Conservation (phyloP, 2,329 filamentous ascomycete species). For the Ophiostoma fasciatum region DNA sequence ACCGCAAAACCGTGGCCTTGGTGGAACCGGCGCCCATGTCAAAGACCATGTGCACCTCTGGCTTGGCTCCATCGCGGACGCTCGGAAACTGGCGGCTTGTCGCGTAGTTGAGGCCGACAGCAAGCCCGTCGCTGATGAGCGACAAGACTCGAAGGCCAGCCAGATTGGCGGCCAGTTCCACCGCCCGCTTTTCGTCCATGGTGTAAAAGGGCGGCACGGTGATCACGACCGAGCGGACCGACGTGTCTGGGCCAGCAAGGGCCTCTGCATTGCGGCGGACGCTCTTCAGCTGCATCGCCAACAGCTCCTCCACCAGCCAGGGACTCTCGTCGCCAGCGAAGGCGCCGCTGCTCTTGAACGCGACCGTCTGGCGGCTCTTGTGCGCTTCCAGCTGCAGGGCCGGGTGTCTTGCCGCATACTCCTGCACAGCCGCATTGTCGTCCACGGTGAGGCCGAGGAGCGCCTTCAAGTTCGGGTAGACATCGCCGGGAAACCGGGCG, state of each 20-base stretch:
- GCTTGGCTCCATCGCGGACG: conserved; percentile 65
- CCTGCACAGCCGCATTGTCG: conserved; percentile 44
- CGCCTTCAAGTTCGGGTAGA: conserved; percentile 86
- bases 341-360: conserved; percentile 61
- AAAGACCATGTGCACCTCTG: conserved; percentile 85
- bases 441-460: conserved; percentile 60
- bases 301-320: conserved; percentile 76
- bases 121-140: conserved; percentile 76
- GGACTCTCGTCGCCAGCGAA: conserved; percentile 47
- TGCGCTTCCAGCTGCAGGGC: conserved; percentile 53
- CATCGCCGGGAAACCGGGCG: conserved; percentile 78
- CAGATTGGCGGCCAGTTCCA: conserved; percentile 71
- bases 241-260: conserved; percentile 59
- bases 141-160: conserved; percentile 77
- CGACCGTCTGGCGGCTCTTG: conserved; percentile 50
- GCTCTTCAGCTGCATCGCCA: conserved; percentile 93
- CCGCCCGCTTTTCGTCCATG: conserved; percentile 72
- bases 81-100: conserved; percentile 81
- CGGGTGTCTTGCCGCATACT: conserved; percentile 65
- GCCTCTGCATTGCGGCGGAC: conserved; percentile 77
- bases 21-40: conserved; percentile 97
- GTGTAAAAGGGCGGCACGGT: conserved; percentile 88
- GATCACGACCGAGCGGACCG: conserved; percentile 69
- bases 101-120: conserved; percentile 90
- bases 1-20: conserved; percentile 76